Evolutionary conservation across 2,329 filamentous ascomycete genomes (phyloP).

Genomic region (Cladophialophora immunda): DNA sequence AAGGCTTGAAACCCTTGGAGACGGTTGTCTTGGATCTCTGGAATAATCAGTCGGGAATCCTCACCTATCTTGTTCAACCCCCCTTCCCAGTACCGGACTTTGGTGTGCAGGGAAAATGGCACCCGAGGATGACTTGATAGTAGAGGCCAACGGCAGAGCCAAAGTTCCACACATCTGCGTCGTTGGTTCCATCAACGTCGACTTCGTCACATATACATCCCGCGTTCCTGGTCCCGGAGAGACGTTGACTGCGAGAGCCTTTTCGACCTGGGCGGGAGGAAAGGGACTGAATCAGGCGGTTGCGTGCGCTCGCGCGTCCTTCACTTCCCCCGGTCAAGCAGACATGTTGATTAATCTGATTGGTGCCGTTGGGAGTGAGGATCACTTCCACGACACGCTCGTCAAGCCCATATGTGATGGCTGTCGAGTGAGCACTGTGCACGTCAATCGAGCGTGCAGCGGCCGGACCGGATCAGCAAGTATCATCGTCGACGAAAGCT

Average conservation of each 20-base stretch:
- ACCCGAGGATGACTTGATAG: too few species aligned
- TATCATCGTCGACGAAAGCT: slow-evolving; percentile 77
- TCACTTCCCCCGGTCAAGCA: slow-evolving; percentile 39
- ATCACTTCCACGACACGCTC: slow-evolving; percentile 70
- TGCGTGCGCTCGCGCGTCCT: slow-evolving; percentile 80
- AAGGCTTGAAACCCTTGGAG: too few species aligned
- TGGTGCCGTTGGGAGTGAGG: slow-evolving; percentile 71
- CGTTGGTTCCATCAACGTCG: slow-evolving; percentile 92
- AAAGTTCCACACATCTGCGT: slow-evolving; percentile 68
- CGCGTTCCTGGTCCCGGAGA: slow-evolving; percentile 86
- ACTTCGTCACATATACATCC: slow-evolving; percentile 87
- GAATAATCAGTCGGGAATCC: too few species aligned
- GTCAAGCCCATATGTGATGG: slow-evolving; percentile 65
- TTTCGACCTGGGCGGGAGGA: slow-evolving; percentile 82
- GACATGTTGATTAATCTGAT: slow-evolving; percentile 71
- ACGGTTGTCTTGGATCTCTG: too few species aligned
- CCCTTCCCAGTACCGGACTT: too few species aligned
- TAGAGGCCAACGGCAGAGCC: too few species aligned
- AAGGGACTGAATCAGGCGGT: slow-evolving; percentile 97
- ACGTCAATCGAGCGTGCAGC: slow-evolving; percentile 57
- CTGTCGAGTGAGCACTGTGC: slow-evolving; percentile 69
- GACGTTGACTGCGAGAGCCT: slow-evolving; percentile 81
- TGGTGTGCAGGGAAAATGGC: too few species aligned
- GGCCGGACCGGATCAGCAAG: slow-evolving; percentile 74
- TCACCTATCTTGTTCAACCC: too few species aligned